Evolutionary conservation across 441 rosid species (phyloP).

Genomic region (Omphalea diandra): DNA sequence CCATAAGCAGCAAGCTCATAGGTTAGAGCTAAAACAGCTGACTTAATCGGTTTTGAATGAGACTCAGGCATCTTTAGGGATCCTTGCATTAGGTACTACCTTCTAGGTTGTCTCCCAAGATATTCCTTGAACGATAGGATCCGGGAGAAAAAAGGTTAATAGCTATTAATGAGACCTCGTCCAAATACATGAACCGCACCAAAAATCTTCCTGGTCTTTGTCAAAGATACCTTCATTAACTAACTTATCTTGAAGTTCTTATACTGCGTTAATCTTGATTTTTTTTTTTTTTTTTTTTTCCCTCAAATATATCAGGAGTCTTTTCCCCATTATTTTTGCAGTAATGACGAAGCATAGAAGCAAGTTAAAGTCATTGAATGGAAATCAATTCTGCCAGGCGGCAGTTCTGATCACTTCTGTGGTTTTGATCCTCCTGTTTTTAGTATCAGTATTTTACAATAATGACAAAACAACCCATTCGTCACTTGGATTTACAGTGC

Average conservation of each 20-base stretch:
- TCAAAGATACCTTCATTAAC: background rate
- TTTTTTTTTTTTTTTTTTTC: background rate
- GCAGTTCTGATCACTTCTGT: conserved; percentile 30
- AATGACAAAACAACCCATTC: conserved; percentile 26
- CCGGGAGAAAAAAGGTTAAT: too few species aligned
- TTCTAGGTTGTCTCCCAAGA: too few species aligned
- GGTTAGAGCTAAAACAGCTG: too few species aligned
- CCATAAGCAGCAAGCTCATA: too few species aligned
- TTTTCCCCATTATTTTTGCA: conserved; percentile 16
- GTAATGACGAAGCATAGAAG: conserved; percentile 63
- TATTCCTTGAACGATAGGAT: too few species aligned
- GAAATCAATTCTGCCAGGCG: conserved; percentile 29
- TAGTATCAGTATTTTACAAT: conserved; percentile 33
- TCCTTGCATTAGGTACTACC: too few species aligned
- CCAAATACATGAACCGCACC: too few species aligned
- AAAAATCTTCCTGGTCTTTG: background rate
- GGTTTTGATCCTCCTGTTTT: conserved; percentile 33
- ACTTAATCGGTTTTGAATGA: too few species aligned
- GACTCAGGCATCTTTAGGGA: too few species aligned
- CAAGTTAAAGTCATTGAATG: conserved; percentile 40
- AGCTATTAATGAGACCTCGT: too few species aligned
- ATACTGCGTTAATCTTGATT: background rate
- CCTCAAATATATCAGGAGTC: background rate
- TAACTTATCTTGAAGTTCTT: background rate
- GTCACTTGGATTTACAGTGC: conserved; percentile 23